These are phyloP conservation scores for Podospora comata DNA, from an alignment of 495 filamentous ascomycete species.

Conservation along the genomic window DNA sequence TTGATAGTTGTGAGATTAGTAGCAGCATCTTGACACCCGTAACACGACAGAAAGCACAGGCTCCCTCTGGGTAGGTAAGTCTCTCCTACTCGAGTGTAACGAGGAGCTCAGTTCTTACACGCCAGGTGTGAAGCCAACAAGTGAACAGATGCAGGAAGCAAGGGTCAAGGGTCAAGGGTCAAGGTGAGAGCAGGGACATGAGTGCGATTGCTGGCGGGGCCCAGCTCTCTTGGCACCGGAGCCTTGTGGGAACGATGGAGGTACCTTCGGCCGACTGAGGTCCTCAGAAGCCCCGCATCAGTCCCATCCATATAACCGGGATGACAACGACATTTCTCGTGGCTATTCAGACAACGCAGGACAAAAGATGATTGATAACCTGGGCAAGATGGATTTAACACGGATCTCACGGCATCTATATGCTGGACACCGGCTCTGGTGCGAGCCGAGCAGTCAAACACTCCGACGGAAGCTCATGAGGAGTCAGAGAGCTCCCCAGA, in stretches of 20 bases:
- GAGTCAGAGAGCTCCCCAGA: background rate
- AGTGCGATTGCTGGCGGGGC: conserved; percentile 23
- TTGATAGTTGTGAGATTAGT: background rate
- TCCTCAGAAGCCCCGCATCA: background rate
- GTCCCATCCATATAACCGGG: background rate
- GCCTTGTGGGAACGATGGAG: conserved; percentile 18
- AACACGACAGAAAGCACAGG: background rate
- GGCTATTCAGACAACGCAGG: no score
- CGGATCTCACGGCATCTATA: background rate
- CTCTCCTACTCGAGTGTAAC: background rate
- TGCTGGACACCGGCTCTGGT: background rate
- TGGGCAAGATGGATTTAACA: background rate
- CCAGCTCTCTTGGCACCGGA: conserved; percentile 13
- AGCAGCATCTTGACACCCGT: background rate
- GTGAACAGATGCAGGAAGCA: conserved; percentile 2
- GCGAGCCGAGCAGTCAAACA: background rate
- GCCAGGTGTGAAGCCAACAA: background rate
- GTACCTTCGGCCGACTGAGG: conserved; percentile 1
- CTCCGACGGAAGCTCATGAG: background rate
- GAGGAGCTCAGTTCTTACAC: background rate
- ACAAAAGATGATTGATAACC: no score
- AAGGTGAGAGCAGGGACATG: conserved; percentile 11
- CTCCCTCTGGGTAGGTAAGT: background rate
- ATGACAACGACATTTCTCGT: background rate
- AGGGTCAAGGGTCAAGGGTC: conserved; percentile 1